A percentile compares a stretch with the other conserved stretches of the same genome.
These are phyloP conservation scores for Cladorrhinum sp. DNA, from an alignment of 2,329 filamentous ascomycete genomes.

Conservation along the genomic window DNA sequence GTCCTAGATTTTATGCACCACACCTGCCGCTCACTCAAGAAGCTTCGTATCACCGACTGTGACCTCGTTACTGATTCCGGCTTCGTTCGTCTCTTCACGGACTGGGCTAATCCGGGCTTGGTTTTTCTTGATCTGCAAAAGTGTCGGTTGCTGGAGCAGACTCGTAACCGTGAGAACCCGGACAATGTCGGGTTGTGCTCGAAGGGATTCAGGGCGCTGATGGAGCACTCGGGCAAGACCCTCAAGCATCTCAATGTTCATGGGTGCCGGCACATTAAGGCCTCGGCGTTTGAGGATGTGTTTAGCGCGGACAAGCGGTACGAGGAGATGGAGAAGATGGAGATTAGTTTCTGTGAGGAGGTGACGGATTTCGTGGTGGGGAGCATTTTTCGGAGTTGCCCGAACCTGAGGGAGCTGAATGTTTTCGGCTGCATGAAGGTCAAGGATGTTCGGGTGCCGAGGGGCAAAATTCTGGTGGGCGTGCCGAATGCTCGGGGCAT, in stretches of 20 bases:
- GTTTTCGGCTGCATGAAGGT: slow-evolving; percentile 67
- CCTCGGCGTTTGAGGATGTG: slow-evolving; percentile 67
- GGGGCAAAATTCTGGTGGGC: slow-evolving; percentile 55
- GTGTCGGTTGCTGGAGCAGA: slow-evolving; percentile 73
- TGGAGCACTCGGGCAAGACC: slow-evolving; percentile 72
- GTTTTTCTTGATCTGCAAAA: slow-evolving; percentile 70
- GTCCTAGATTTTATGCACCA: slow-evolving; percentile 69
- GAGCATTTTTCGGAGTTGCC: slow-evolving; percentile 62
- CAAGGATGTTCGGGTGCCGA: slow-evolving; percentile 50
- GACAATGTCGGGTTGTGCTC: slow-evolving; percentile 70
- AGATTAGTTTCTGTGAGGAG: slow-evolving; percentile 72
- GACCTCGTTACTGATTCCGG: slow-evolving; percentile 71
- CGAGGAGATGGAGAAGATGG: slow-evolving; percentile 65
- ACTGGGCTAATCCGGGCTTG: slow-evolving; percentile 73
- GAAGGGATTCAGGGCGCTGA: slow-evolving; percentile 73
- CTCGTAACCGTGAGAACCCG: slow-evolving; percentile 62
- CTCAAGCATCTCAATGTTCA: slow-evolving; percentile 73
- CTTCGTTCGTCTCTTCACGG: slow-evolving; percentile 68
- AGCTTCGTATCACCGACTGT: slow-evolving; percentile 80
- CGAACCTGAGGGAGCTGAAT: slow-evolving; percentile 56
- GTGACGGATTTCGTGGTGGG: slow-evolving; percentile 65
- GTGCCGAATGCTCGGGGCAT: slow-evolving; percentile 59
- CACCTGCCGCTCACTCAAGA: slow-evolving; percentile 64
- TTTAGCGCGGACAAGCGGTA: slow-evolving; percentile 64
- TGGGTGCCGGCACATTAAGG: slow-evolving; percentile 77